Base-by-base conservation (phyloP, 2,329 filamentous ascomycete species). In the Shiraia bambusicola region DNA sequence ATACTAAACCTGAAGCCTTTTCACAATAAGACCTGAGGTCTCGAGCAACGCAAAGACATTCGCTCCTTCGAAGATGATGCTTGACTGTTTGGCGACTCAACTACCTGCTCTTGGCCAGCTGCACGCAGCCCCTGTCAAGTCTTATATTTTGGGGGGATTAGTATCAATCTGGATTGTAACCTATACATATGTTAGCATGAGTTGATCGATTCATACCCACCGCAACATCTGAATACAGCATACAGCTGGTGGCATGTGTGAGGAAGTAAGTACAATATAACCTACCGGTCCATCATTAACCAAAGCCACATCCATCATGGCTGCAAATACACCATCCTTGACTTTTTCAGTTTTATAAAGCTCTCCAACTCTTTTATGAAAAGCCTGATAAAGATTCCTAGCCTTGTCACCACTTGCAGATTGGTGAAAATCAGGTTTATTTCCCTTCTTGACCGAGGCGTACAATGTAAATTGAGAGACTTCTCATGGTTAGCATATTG, bases 381-480 rank as follows among this genome's bases (percentile, higher is more conserved):
- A 97, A 63, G 85, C 77, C 40, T 91, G 81, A 65, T 97, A 98
- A 6, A 97, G 76, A 47, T 79, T 79, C 58, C 83, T 87, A 16
- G 92, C 93, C 42, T 91, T 82, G 9, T 87, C 82, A 3, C 85
- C 84, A 34, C 81, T 81, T 47, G 92, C 84, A 5, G 93, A 91
- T 10, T 87, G 87, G 66, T 95, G 92, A 59, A 98, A 98, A 66
- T 94, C 87, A 25, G 93, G 94, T 69, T 95, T 97, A 64, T 83
- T 91, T 49, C 92, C 92, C 70, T 97, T 97, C 65, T 91, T 95
- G n/a, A 91, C 91, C 32, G 85, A 87, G 33, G 90, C 94, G 35
- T 95, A 79, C 8, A 98, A 80, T 2, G 93, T 98, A 65, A 98
- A 98, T 71, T 98, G 93, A 11, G 93, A 97, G 32, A 98, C 92